phyloP scores from a whole-genome alignment of 2,329 filamentous ascomycete species.

The Fusarium abutilonis region DNA sequence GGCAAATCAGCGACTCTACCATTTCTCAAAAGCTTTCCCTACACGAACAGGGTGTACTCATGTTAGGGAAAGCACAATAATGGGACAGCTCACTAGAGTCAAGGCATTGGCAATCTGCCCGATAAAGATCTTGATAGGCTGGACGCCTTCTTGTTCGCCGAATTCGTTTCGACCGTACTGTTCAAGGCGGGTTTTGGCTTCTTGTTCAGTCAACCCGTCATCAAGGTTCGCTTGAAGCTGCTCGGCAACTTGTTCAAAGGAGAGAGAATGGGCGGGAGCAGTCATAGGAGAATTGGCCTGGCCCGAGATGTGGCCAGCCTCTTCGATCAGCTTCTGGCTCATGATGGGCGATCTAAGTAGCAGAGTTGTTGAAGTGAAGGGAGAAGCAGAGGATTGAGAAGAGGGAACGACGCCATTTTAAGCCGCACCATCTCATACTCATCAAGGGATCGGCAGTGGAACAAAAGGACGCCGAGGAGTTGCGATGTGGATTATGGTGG shows the following conservation, averaged over 20 bases:
- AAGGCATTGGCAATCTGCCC: slow-evolving; percentile 75
- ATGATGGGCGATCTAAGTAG: slow-evolving; percentile 11
- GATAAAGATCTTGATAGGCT: slow-evolving; percentile 70
- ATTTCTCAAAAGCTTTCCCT: slow-evolving; percentile 7
- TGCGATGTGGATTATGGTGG: slow-evolving; percentile 5
- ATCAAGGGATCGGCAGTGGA: neutral
- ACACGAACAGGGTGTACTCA: neutral
- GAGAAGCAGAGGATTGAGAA: neutral
- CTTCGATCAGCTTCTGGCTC: slow-evolving; percentile 25
- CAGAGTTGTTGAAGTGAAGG: neutral
- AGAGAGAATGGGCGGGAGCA: slow-evolving; percentile 38
- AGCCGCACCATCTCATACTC: neutral
- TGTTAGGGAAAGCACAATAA: neutral
- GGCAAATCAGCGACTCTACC: slow-evolving; percentile 37
- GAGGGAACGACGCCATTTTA: slow-evolving; percentile 8
- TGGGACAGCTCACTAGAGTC: slow-evolving; percentile 63
- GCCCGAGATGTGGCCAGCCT: slow-evolving; percentile 34
- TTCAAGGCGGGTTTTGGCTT: slow-evolving; percentile 62
- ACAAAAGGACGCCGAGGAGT: neutral
- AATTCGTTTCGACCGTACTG: slow-evolving; percentile 71
- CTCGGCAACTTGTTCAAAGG: slow-evolving; percentile 30
- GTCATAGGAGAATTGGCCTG: slow-evolving; percentile 41
- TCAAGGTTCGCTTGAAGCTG: slow-evolving; percentile 27
- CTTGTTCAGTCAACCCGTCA: slow-evolving; percentile 21
- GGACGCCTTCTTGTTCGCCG: slow-evolving; percentile 67